These are phyloP conservation scores for Candida odintsovae DNA, from an alignment of 805 yeast genomes.

Conservation along the genomic window DNA sequence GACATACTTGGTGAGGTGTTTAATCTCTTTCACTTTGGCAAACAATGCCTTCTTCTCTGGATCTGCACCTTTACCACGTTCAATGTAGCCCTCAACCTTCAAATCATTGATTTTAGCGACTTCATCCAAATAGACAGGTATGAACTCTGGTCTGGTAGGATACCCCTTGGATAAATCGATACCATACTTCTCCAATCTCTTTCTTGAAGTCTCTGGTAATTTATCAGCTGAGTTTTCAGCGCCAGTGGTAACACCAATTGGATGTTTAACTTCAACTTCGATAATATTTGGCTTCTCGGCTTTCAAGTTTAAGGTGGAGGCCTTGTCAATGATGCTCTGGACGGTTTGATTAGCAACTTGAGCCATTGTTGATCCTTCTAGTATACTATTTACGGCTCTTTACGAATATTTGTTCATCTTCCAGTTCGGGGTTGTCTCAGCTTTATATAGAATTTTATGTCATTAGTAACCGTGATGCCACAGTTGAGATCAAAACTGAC, in stretches of 20 bases:
- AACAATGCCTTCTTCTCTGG: slow-evolving; percentile 36
- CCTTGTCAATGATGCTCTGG: background rate
- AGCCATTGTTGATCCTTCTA: background rate
- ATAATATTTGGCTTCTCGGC: background rate
- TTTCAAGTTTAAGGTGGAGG: background rate
- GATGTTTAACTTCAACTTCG: slow-evolving; percentile 2
- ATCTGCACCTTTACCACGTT: slow-evolving; percentile 31
- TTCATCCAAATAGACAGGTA: slow-evolving; percentile 35
- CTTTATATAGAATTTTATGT: background rate
- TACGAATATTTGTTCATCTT: no score
- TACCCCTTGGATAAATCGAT: slow-evolving; percentile 34
- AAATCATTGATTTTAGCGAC: slow-evolving; percentile 30
- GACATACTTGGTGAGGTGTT: slow-evolving; percentile 35
- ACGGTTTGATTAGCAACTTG: background rate
- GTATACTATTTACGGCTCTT: no score
- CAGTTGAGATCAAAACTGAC: background rate
- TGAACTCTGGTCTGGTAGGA: slow-evolving; percentile 29
- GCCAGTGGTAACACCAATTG: slow-evolving; percentile 1
- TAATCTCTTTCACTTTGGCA: slow-evolving; percentile 34
- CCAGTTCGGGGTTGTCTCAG: no score
- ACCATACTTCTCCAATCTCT: slow-evolving; percentile 27
- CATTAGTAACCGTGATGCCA: background rate
- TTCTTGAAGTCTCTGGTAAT: slow-evolving; percentile 19
- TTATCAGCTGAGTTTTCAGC: background rate
- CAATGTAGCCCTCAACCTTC: slow-evolving; percentile 27